These are phyloP conservation scores for Cladosporium sp. DNA, from an alignment of 2,329 filamentous ascomycete species.

Conservation along the genomic window DNA sequence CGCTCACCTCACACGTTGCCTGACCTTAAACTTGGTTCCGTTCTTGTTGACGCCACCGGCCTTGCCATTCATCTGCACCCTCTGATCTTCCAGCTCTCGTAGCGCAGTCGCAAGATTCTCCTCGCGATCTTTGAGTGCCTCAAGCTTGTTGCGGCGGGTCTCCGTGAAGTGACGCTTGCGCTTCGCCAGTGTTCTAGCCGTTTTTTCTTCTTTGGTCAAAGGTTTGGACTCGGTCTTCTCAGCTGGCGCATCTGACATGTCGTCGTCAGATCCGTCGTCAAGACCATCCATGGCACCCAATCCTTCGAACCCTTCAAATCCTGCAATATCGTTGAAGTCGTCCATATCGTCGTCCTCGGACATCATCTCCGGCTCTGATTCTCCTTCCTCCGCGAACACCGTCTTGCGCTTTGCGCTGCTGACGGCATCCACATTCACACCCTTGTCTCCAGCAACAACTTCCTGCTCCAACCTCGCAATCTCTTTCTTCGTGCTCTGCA, in stretches of 20 bases:
- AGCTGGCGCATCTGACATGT: conserved; percentile 23
- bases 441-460: conserved; percentile 37
- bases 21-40: conserved; percentile 64
- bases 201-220: conserved; percentile 40
- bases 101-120: conserved; percentile 57
- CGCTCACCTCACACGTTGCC: conserved; percentile 59
- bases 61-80: conserved; percentile 61
- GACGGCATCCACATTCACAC: conserved; percentile 40
- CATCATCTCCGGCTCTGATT: conserved; percentile 28
- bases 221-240: conserved; percentile 22
- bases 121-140: conserved; percentile 55
- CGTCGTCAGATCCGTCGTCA: conserved; percentile 23
- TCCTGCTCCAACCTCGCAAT: conserved; percentile 50
- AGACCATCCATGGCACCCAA: conserved; percentile 23
- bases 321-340: conserved; percentile 22
- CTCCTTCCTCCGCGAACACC: conserved; percentile 41
- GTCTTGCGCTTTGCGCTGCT: conserved; percentile 34
- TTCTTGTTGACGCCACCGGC: conserved; percentile 64
- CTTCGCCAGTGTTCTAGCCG: conserved; percentile 50
- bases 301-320: conserved; percentile 28
- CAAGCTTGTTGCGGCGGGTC: conserved; percentile 50
- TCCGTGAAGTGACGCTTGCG: conserved; percentile 53
- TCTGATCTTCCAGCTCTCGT: conserved; percentile 58
- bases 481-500: conserved; percentile 57
- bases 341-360: conserved; percentile 21